phyloP scores from a whole-genome alignment of 768 basidiomycete genomes.

The Erythrobasidium yunnanense region DNA sequence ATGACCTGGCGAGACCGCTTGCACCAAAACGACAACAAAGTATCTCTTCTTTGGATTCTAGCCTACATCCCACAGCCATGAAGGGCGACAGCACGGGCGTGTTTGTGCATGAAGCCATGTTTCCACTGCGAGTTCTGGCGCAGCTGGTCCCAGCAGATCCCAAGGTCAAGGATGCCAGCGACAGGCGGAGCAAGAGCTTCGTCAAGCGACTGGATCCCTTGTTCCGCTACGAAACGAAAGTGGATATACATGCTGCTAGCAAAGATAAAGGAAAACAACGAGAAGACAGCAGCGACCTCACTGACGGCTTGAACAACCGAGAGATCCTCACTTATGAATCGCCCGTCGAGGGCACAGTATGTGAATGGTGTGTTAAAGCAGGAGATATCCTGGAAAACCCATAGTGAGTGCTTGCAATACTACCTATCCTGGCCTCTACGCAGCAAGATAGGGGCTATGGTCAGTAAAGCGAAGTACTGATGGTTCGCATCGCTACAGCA shows the following conservation, averaged over 20 bases:
- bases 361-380: slow-evolving; percentile 55
- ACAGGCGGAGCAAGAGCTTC: neutral
- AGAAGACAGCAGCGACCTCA: neutral
- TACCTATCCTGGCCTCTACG: neutral
- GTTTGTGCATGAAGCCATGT: slow-evolving; percentile 6
- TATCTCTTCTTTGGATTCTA: too few relatives aligned
- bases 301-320: slow-evolving; percentile 45
- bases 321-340: slow-evolving; percentile 86
- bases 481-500: slow-evolving; percentile 29
- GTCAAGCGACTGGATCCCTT: slow-evolving; percentile 1
- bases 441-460: neutral
- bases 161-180: neutral
- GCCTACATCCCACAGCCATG: slow-evolving; percentile 1
- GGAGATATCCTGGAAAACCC: slow-evolving; percentile 23
- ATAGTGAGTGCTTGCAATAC: slow-evolving; percentile 32
- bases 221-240: slow-evolving; percentile 5
- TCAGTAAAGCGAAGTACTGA: neutral
- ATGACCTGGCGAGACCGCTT: too few relatives aligned
- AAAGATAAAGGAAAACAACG: slow-evolving; percentile 1
- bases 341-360: slow-evolving; percentile 66
- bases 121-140: slow-evolving; percentile 14
- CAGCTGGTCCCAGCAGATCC: slow-evolving; percentile 1
- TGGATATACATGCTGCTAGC: neutral
- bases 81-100: slow-evolving; percentile 13
- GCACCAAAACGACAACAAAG: too few relatives aligned